Percentiles rank a stretch among this genome's conserved stretches.
These are phyloP conservation scores for Coniella vitis DNA, from an alignment of 2,329 filamentous ascomycete species.

Conservation along the genomic window DNA sequence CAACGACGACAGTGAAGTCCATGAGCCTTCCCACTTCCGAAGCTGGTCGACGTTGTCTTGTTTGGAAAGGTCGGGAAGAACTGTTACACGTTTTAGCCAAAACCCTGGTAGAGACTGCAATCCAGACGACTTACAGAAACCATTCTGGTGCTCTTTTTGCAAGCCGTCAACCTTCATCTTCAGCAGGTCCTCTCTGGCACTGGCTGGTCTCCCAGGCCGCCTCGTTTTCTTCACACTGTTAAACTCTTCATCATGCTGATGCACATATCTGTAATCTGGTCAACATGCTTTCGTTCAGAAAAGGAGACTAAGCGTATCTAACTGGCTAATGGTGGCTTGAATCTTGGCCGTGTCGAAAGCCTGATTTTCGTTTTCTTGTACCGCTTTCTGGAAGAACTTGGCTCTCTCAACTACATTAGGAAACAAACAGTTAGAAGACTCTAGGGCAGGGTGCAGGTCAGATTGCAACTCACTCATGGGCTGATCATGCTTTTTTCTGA, in stretches of 20 bases:
- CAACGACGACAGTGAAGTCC: slow-evolving; percentile 70
- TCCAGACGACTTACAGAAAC: slow-evolving; percentile 59
- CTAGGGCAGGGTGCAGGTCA: slow-evolving; percentile 1
- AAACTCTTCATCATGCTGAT: slow-evolving; percentile 66
- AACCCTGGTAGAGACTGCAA: not conserved
- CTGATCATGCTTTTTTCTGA: slow-evolving; percentile 67
- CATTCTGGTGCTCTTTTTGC: slow-evolving; percentile 72
- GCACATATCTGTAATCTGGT: slow-evolving; percentile 46
- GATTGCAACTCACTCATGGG: slow-evolving; percentile 53
- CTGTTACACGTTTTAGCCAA: slow-evolving; percentile 30
- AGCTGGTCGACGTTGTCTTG: slow-evolving; percentile 59
- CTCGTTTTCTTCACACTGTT: slow-evolving; percentile 58
- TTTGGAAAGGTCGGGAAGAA: slow-evolving; percentile 68
- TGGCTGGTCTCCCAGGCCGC: slow-evolving; percentile 72
- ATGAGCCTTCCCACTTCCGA: slow-evolving; percentile 73
- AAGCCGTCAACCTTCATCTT: slow-evolving; percentile 64
- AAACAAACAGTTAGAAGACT: not conserved
- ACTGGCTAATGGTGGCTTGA: slow-evolving; percentile 57
- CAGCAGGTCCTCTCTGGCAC: slow-evolving; percentile 68
- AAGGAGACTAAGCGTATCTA: slow-evolving; percentile 20
- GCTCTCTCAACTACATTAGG: slow-evolving; percentile 53
- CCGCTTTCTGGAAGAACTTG: slow-evolving; percentile 63
- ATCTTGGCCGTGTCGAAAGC: slow-evolving; percentile 50
- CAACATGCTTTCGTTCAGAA: slow-evolving; percentile 1
- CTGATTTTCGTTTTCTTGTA: slow-evolving; percentile 43